Conservation (phyloP, 176 grass and related monocot genomes). For the Cocos nucifera region DNA sequence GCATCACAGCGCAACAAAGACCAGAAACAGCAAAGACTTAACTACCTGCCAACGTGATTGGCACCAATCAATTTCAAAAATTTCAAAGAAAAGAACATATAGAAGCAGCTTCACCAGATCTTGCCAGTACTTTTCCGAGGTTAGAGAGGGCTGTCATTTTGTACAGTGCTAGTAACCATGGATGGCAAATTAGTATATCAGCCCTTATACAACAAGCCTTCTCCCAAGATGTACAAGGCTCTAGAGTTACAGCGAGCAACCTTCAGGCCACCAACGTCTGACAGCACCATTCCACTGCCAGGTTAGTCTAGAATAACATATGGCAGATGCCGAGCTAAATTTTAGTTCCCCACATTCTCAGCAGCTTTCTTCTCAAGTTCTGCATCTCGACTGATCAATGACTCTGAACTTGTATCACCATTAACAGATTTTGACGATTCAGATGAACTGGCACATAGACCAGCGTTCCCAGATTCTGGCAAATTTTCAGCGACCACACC, state of each 20-base stretch:
- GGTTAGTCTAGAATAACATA: conserved; percentile 8
- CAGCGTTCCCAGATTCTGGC: not conserved
- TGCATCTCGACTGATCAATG: conserved; percentile 9
- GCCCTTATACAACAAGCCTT: conserved; percentile 8
- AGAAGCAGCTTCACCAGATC: conserved; percentile 9
- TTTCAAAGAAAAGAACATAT: conserved; percentile 4
- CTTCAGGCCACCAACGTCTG: not conserved
- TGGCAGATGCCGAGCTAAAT: not conserved
- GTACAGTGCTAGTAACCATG: conserved; percentile 1
- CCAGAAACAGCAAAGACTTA: not conserved
- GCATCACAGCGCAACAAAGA: too few species aligned
- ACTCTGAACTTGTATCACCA: not conserved
- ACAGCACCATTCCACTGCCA: conserved; percentile 16
- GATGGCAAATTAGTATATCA: conserved; percentile 3
- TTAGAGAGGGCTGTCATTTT: conserved; percentile 19
- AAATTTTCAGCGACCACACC: not conserved
- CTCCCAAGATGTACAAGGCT: conserved; percentile 9
- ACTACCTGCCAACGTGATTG: conserved; percentile 18
- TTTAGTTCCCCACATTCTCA: conserved; percentile 25
- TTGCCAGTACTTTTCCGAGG: conserved; percentile 8
- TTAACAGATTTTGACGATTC: not conserved
- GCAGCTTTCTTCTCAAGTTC: conserved; percentile 7
- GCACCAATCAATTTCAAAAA: conserved; percentile 26
- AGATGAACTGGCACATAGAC: not conserved
- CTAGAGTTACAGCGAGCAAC: conserved; percentile 19